These are phyloP conservation scores for Aspergillus cristatus DNA, from an alignment of 495 filamentous ascomycete genomes.

Conservation along the genomic window DNA sequence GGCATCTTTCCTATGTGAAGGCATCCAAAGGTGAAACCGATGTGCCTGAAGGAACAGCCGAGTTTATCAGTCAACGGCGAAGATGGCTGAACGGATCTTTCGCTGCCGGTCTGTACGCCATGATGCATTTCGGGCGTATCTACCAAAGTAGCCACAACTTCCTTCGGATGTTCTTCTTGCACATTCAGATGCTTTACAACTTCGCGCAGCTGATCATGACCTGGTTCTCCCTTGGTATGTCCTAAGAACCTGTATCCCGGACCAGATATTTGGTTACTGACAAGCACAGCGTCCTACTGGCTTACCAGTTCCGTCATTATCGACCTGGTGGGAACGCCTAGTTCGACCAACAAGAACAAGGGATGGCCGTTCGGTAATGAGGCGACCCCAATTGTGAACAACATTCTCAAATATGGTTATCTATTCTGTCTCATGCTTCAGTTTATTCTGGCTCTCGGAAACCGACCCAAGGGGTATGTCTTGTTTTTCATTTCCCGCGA, in stretches of 20 bases:
- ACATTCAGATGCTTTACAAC: constrained; percentile 92
- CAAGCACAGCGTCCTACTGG: constrained; percentile 64
- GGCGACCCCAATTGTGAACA: constrained; percentile 86
- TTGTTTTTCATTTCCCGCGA: background rate
- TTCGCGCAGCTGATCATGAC: constrained; percentile 77
- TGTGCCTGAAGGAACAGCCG: constrained; percentile 88
- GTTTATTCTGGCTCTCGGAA: constrained; percentile 92
- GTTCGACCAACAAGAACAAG: constrained; percentile 33
- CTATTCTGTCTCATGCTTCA: constrained; percentile 83
- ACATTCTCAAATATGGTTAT: constrained; percentile 83
- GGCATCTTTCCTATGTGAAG: constrained; percentile 97
- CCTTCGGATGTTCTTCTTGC: constrained; percentile 92
- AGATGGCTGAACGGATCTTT: constrained; percentile 99
- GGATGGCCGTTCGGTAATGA: constrained; percentile 69
- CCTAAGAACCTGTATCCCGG: background rate
- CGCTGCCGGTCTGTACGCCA: constrained; percentile 86
- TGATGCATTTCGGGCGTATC: constrained; percentile 98
- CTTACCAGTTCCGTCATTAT: constrained; percentile 93
- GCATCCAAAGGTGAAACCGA: constrained; percentile 97
- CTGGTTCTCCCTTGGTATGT: constrained; percentile 86
- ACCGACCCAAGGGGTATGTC: constrained; percentile 76
- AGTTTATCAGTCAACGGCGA: constrained; percentile 93
- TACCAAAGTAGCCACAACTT: constrained; percentile 96
- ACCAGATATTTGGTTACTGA: constrained; percentile 1
- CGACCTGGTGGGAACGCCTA: constrained; percentile 79